These are phyloP conservation scores for Penicillium sp. DNA, from an alignment of 2,329 filamentous ascomycete genomes.

Conservation along the genomic window DNA sequence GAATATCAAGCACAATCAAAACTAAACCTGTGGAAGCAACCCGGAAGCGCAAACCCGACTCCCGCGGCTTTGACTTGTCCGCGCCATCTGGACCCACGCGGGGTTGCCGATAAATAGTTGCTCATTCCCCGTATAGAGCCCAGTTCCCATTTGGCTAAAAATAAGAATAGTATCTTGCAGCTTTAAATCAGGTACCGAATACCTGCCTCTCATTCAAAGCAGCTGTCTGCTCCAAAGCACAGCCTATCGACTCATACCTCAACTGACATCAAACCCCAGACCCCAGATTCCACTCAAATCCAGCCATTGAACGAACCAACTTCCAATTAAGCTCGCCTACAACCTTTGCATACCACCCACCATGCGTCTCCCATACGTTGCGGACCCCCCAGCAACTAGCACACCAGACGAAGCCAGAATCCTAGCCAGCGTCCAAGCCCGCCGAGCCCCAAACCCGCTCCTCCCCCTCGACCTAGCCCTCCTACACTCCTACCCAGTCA, in stretches of 20 bases:
- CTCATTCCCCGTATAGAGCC: not conserved
- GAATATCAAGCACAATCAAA: not conserved
- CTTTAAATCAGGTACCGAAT: not conserved
- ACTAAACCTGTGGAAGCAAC: not conserved
- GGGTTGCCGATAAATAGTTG: conserved; percentile 22
- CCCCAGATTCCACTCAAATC: conserved; percentile 1
- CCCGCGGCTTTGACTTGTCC: conserved; percentile 17
- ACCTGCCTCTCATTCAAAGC: not conserved
- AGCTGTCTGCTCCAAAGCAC: not conserved
- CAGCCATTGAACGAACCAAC: not conserved
- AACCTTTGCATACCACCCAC: not conserved
- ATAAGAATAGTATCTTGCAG: not conserved
- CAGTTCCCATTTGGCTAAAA: not conserved
- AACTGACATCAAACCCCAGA: not conserved
- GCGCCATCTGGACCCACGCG: conserved; percentile 21
- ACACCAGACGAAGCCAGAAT: conserved; percentile 52
- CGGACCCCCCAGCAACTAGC: conserved; percentile 50
- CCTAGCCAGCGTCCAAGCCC: conserved; percentile 52
- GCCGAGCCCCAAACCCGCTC: conserved; percentile 52
- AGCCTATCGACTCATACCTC: not conserved
- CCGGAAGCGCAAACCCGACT: conserved; percentile 7
- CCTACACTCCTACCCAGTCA: conserved; percentile 55
- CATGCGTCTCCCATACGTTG: conserved; percentile 58
- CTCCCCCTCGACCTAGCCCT: conserved; percentile 56
- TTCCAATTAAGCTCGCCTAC: not conserved